Evolutionary conservation across 2,329 filamentous ascomycete species (phyloP), one percentile per base, ranked within the genome.

Genomic region (Epichloe sylvatica): DNA sequence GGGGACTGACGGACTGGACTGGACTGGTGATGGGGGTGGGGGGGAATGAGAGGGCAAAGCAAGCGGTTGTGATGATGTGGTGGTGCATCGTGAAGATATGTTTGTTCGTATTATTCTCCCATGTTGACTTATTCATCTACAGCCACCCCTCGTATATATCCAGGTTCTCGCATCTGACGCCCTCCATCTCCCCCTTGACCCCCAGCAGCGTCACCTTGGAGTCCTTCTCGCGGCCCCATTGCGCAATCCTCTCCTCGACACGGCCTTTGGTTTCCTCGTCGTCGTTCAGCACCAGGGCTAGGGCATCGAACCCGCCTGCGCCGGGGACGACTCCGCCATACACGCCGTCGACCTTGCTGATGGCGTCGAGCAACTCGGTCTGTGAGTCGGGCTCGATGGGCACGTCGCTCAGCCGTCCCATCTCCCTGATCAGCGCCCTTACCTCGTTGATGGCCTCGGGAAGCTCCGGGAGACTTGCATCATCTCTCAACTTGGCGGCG

Each of bases 241-340:
- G 67, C 19, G 68, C 69, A 51, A 95, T 65, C 41, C 87, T 81
- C 41, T 68, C 66, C 54, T 76, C 73, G 21, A 97, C 66, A 12
- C 71, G 68, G 21, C 62, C 61, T 49, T 83, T 69, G 1, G 86
- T 86, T 45, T 74, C 75, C 36, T 72, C 73, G 48, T 85, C 80
- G 58, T 96, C 86, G 59, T 77, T 75, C 55, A 95, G 78, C 52
- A 98, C 66, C 52, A 98, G 65, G 1, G 84, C 85, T 49, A 95
- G 75, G 1, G 92, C 92, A 70, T 98, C 92, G 61, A 86, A 96
- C 0, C 92, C 92, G 9, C 92, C 92, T 0, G 92, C 92, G 0
- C 92, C 92, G 0, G 92, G 92, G 0, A 96, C 92, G 0, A 97
- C 88, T 0, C 90, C 92, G 0, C 89, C 90, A 55, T 90, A 78